Evolutionary conservation across 306 rosid species (phyloP), one percentile per base, ranked within the genome.

Genomic region (Casuarina glauca): DNA sequence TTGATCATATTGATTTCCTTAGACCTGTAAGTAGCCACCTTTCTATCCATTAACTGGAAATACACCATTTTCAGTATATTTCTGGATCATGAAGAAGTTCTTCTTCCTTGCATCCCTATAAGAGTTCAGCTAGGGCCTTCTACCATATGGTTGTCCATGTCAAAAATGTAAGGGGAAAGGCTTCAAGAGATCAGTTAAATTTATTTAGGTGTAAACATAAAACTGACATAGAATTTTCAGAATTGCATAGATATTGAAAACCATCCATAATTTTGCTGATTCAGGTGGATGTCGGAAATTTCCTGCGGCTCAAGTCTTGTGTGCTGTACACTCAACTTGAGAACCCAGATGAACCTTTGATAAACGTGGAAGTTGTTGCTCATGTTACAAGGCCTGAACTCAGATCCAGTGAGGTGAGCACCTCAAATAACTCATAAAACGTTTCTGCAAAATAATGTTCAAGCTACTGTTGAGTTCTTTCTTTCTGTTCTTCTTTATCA

Each of bases 281-380:
- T 86, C 88, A 93, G 98, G 98, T 93, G 75, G 98, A 93, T 60
- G 93, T 93, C 78, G 98, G 98, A 72, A 88, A 89, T 75, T 93
- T 85, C 81, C 98, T 93, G 66, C 93, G 98, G 66, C 80, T 93
- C 81, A 93, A 91, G 80, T 87, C 97, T 12, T 91, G 94, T 81
- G 91, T 93, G 76, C 86, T 91, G 73, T 91, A 87, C 88, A 93
- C 98, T 5, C 90, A 93, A 80, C 91, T 81, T 74, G 89, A 87
- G 62, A 84, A 87, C 54, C 81, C 80, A 36, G 69, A 79, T 51
- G 85, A 80, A 62, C 93, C 94, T 53, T 84, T 91, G 69, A 88
- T 93, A 79, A 91, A 93, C 67, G 89, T 89, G 77, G 97, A 93
- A 85, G 96, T 91, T 75, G 74, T 86, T 76, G 97, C 96, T 63